Evolutionary conservation across 2,329 filamentous ascomycete genomes (phyloP).

Genomic region (Botryotinia narcissicola): DNA sequence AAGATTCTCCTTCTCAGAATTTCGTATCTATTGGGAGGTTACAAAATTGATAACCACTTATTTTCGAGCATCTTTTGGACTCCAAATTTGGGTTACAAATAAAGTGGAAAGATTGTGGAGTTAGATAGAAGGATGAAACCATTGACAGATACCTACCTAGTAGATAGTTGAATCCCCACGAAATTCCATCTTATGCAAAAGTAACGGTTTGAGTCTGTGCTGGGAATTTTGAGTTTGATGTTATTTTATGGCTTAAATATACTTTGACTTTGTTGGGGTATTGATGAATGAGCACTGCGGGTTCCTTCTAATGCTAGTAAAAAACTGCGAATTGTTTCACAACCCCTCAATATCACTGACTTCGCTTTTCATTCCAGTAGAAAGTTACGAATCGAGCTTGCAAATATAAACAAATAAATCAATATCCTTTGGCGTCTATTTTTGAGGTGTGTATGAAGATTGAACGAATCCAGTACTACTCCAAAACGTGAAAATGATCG

Average conservation of each 20-base stretch:
- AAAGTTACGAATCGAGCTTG: neutral
- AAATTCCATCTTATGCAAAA: constrained; percentile 4
- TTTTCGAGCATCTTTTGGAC: neutral
- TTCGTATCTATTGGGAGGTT: constrained; percentile 4
- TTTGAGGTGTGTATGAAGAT: neutral
- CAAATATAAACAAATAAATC: neutral
- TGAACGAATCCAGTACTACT: no score
- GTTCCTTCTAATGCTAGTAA: neutral
- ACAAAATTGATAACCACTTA: neutral
- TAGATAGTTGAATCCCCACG: constrained; percentile 9
- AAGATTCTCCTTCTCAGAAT: neutral
- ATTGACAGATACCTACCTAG: constrained; percentile 8
- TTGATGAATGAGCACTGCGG: neutral
- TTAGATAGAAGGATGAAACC: constrained; percentile 22
- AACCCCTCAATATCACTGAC: neutral
- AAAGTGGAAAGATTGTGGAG: constrained; percentile 4
- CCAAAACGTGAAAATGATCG: neutral
- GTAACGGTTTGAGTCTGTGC: neutral
- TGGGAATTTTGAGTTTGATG: neutral
- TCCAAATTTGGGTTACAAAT: neutral
- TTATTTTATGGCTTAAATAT: neutral
- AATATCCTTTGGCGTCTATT: neutral
- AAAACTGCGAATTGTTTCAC: neutral
- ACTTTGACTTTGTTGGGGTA: neutral
- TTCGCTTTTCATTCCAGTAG: neutral